Evolutionary conservation across 1,284 basidiomycete species (phyloP).

Genomic region (Moesziomyces antarcticus): DNA sequence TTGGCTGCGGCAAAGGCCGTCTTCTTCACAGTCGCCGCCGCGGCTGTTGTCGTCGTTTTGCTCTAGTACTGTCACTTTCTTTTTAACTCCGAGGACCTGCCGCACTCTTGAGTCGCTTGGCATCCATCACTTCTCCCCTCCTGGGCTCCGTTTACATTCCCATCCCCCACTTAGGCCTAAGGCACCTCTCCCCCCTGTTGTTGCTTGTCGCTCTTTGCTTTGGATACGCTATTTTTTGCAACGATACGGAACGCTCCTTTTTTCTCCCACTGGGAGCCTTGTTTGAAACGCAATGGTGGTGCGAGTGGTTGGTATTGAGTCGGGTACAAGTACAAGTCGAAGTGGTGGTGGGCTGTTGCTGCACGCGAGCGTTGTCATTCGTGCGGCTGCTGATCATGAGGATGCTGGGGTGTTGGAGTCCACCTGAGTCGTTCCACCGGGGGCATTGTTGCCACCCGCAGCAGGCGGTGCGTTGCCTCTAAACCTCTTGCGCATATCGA

Average conservation of each 20-base stretch:
- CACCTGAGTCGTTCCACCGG: slow-evolving; percentile 46
- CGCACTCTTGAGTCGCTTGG: neutral
- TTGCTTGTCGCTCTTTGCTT: no score
- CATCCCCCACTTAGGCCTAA: no score
- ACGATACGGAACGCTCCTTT: no score
- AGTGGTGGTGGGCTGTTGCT: neutral
- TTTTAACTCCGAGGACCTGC: neutral
- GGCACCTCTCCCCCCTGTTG: no score
- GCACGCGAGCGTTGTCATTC: neutral
- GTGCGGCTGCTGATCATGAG: neutral
- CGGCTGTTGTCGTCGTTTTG: slow-evolving; percentile 21
- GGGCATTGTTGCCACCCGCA: slow-evolving; percentile 32
- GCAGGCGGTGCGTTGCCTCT: slow-evolving; percentile 51
- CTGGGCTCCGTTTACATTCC: neutral
- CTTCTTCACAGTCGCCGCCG: slow-evolving; percentile 22
- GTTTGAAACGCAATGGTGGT: neutral
- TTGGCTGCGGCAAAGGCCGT: slow-evolving; percentile 28
- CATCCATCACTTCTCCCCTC: neutral
- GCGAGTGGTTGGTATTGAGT: neutral
- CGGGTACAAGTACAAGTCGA: neutral
- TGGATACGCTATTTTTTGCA: no score
- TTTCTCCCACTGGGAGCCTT: no score
- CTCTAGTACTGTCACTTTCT: slow-evolving; percentile 5
- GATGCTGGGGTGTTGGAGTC: slow-evolving; percentile 10
- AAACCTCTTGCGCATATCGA: slow-evolving; percentile 58